Evolutionary conservation across 2,329 filamentous ascomycete genomes (phyloP), one percentile per base, ranked within the genome.

Genomic region (Scedosporium apiospermum): DNA sequence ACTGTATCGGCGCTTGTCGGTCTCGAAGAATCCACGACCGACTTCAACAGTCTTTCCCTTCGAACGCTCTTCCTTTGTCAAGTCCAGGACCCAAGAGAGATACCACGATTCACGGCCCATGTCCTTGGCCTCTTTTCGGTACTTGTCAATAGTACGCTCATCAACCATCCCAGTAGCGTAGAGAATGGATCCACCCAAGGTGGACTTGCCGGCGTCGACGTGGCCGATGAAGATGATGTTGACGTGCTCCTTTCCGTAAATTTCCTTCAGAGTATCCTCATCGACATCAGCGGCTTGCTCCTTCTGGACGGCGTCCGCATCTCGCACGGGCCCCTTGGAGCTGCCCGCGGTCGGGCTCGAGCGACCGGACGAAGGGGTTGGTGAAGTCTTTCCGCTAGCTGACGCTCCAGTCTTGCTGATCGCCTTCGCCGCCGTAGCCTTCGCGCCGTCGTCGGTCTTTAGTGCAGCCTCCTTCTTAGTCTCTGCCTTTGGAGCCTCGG

Each of bases 1-100:
- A 70, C 91, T 95, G 85, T 99, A 99, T 70, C 91, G 84, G 68
- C 95, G 89, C 80, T 95, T 96, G 65, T 98, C 91, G 3, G 95
- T 96, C 80, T 98, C 95, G 76, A 99, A 97, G 76, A 91, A 97
- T 12, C 91, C 95, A 72, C 93, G 87, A 27, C 95, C 95, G 67
- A 98, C 93, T 76, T 99, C 95, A 66, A 99, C 93, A 5, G 95
- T 99, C 82, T 98, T 99, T 68, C 95, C 95, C 82, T 98, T 96
- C 61, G 90, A 81, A 71, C 96, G 86, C 75, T 99, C 95, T 76
- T 99, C 96, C 76, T 93, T 96, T 68, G 92, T 99, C 75, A 98
- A 76, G 82, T 99, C 95, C 69, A 99, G 84, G 65, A 93, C 96
- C 95, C 96, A 99, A 53, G 95, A 99, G 23, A 99, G 83, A 75